phyloP scores from a whole-genome alignment of 148 eudicot species.

The Amaranthus hypochondriacus region DNA sequence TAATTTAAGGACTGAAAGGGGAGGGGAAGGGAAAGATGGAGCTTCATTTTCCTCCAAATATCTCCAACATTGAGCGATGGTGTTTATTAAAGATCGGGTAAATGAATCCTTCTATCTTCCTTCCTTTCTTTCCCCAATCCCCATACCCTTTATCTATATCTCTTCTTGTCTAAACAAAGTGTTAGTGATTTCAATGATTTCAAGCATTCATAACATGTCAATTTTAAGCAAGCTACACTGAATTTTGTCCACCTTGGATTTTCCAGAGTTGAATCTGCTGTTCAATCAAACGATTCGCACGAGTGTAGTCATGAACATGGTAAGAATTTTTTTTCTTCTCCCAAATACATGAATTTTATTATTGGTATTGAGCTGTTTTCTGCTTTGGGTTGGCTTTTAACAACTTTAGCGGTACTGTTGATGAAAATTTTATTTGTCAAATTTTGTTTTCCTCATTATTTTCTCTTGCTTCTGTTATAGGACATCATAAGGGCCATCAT shows the following conservation, averaged over 20 bases:
- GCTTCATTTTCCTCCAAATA: too few relatives aligned
- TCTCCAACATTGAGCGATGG: too few relatives aligned
- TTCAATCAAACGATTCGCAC: conserved; percentile 40
- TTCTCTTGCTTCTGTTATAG: conserved; percentile 26
- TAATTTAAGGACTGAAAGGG: too few relatives aligned
- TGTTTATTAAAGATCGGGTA: too few relatives aligned
- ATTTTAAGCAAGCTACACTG: conserved; percentile 4
- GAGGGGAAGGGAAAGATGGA: too few relatives aligned
- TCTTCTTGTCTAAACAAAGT: too few relatives aligned
- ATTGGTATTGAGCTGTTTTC: too few relatives aligned
- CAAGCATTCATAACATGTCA: background rate
- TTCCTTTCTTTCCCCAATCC: too few relatives aligned
- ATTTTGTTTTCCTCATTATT: background rate
- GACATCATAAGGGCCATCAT: conserved; percentile 69
- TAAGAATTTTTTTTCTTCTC: conserved; percentile 16
- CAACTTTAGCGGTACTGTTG: background rate
- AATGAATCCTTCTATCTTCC: too few relatives aligned
- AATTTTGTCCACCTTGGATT: conserved; percentile 5
- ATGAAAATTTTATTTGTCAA: background rate
- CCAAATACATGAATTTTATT: background rate
- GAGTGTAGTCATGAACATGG: conserved; percentile 52
- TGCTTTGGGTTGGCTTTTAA: too few relatives aligned
- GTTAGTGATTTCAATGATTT: background rate
- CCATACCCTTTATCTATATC: too few relatives aligned
- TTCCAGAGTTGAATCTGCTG: conserved; percentile 78